Conservation (phyloP, 768 basidiomycete species). For the Naganishia kalamii region DNA sequence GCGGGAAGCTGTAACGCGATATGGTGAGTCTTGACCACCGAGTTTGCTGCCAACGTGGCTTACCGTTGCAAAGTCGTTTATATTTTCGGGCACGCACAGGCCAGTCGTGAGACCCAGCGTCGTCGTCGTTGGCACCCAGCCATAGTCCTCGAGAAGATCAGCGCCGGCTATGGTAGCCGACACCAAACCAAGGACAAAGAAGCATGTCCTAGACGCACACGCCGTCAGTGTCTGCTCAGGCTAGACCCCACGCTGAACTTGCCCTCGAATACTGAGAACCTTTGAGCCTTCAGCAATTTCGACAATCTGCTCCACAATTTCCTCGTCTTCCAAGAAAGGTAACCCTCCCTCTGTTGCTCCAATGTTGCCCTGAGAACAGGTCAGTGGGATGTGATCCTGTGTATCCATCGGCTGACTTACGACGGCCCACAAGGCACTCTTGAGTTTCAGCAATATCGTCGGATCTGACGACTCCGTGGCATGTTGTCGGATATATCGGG, state of each 20-base stretch:
- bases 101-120: constrained; percentile 83
- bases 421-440: constrained; percentile 94
- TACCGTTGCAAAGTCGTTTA: constrained; percentile 73
- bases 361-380: constrained; percentile 69
- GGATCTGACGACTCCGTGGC: constrained; percentile 74
- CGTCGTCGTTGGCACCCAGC: constrained; percentile 85
- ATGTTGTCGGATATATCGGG: constrained; percentile 80
- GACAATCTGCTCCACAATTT: constrained; percentile 80
- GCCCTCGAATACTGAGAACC: constrained; percentile 91
- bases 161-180: constrained; percentile 86
- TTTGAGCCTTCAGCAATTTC: constrained; percentile 84
- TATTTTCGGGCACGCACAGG: constrained; percentile 78
- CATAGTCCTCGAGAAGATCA: constrained; percentile 83
- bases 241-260: constrained; percentile 35
- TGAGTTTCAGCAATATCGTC: constrained; percentile 78
- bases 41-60: constrained; percentile 33
- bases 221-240: not conserved
- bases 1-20: not conserved
- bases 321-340: constrained; percentile 92
- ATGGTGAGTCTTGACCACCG: not conserved
- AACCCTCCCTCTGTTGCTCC: constrained; percentile 83
- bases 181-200: constrained; percentile 87
- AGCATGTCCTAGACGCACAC: constrained; percentile 66
- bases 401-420: constrained; percentile 53
- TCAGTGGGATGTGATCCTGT: not conserved